Base-by-base conservation (phyloP, 345 rosid genomes). In the Excoecaria cochinchinensis region DNA sequence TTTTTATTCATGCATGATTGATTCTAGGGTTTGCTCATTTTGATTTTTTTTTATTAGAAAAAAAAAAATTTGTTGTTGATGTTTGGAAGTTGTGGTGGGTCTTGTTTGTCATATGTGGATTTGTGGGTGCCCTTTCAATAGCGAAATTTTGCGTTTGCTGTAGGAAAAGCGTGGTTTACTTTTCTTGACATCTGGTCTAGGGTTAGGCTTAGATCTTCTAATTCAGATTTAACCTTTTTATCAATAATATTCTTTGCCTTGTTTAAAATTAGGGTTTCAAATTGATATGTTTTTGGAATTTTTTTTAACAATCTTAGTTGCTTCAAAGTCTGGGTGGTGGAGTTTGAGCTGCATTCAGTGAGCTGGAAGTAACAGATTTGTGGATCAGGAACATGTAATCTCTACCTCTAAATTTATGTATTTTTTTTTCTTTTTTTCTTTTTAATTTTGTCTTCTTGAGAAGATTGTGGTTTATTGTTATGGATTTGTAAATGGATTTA, bases 301-400 rank as follows among this genome's bases (percentile, higher is more conserved):
- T 22, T 6, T 51, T 71, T 44, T 16, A 48, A 15, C 64, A 12
- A 38, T 69, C 25, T 61, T 36, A 25, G 44, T 31, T 10, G 65
- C 46, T 71, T 48, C 2, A 16, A 59, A 42, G 50, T 42, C 53
- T 69, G 66, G 71, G 24, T 64, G 71, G 48, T 57, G 74, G 17
- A 67, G 76, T 56, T 67, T 67, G 69, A 50, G 73, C 81, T 78
- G 48, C 13, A 47, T 73, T 68, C 56, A 73, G 63, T 73, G 64
- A 68, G 61, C 24, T 66, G 47, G 70, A 61, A 71, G 19, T 67
- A 73, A 9, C 78, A 44, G 71, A 53, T 74, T 31, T 60, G 63
- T 63, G 71, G 76, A 69, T 79, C 77, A 44, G 13, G 25, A 67
- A 62, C 66, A 25, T 55, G 82, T 79, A 74, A 79, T 74, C 65